Base-by-base conservation (phyloP, 2,329 filamentous ascomycete genomes). In the Macroventuria anomochaeta region DNA sequence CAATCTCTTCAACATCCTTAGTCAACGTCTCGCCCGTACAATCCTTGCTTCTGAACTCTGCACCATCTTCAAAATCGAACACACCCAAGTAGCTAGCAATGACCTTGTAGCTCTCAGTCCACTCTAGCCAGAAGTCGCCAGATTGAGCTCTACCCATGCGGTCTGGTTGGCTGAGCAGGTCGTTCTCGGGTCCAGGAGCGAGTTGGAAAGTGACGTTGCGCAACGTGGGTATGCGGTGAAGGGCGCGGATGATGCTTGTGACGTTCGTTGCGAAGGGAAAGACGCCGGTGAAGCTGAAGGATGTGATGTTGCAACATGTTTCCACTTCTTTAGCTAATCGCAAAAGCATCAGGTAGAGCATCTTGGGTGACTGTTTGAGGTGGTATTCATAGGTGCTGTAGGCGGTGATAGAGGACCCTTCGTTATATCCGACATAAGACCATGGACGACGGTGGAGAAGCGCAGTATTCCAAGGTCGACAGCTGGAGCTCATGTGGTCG, bases 311-410 rank as follows among this genome's bases (percentile, higher is more conserved):
- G 53, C 64, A 69, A 46, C 69, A 71, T 7, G 46, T 10, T 15
- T 59, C 41, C 0, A 60, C 57, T 53, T 71, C 63, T 40, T 64
- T 66, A 15, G 64, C 59, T 0, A 74, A 55, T 3, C 66, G 62
- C 2, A 70, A n/a, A 5, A 75, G 63, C 0, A 85, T 73, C 11
- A 81, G 78, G 18, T 79, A 78, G 1, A 90, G 75, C 50, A 89
- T 79, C 12, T 86, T 86, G 0, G 85, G 87, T 6, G 88, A 82
- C 1, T 80, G 78, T 37, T 85, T 85, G 29, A 86, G 78, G 65
- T 88, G 90, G 73, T 87, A 91, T 63, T 91, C 86, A 69, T 90
- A 88, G 3, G 84, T 86, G 39, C 82, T 82, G 74, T 90, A 93
- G 5, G 85, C 87, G 52, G 81, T 81, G n/a, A 88, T 81, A 4